phyloP scores from a whole-genome alignment of 1,139 yeast species.

The Pichia sp. region DNA sequence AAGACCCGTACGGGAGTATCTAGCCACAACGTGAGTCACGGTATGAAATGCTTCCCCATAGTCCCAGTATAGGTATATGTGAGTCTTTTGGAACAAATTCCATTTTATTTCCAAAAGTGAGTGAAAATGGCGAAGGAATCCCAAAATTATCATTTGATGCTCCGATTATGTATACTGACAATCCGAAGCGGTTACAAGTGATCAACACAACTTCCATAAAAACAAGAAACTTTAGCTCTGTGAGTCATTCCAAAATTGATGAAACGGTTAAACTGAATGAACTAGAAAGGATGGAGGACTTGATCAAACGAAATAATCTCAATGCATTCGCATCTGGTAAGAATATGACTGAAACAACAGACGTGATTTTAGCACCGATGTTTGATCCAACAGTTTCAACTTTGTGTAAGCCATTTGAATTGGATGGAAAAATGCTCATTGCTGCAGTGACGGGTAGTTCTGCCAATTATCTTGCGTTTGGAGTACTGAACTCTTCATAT shows the following conservation, averaged over 20 bases:
- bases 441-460: constrained; percentile 1
- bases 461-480: constrained; percentile 3
- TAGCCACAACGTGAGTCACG: too few species aligned
- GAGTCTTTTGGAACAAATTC: constrained; percentile 9
- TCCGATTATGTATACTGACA: neutral
- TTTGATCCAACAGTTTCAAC: constrained; percentile 2
- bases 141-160: neutral
- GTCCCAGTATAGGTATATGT: constrained; percentile 8
- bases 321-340: too few species aligned
- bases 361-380: neutral
- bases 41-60: constrained; percentile 9
- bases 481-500: neutral
- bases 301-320: too few species aligned
- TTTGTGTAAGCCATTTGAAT: neutral
- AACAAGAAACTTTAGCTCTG: too few species aligned
- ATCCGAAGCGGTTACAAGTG: neutral
- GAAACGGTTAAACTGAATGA: too few species aligned
- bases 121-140: neutral
- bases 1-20: too few species aligned
- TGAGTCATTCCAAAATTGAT: too few species aligned
- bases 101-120: neutral
- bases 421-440: neutral
- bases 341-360: neutral
- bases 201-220: neutral
- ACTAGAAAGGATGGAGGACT: too few species aligned